Percentiles rank a stretch among this genome's conserved stretches.
Conservation (phyloP, 2,329 filamentous ascomycete genomes). For the Fusarium sp. region DNA sequence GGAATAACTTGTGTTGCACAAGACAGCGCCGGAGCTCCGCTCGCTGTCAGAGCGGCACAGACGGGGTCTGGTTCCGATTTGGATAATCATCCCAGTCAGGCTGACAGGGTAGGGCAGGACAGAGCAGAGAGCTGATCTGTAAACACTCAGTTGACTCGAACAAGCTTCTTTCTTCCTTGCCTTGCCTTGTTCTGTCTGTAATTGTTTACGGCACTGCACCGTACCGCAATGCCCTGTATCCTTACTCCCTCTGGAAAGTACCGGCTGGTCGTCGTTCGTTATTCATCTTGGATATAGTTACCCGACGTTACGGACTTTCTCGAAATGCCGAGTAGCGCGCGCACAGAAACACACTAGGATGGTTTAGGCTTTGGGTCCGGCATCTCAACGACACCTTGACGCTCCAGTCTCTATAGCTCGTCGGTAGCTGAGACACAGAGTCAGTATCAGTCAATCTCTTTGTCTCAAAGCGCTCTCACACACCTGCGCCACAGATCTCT, state of each 20-base stretch:
- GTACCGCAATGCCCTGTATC: neutral
- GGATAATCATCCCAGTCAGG: neutral
- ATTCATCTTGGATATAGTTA: conserved; percentile 33
- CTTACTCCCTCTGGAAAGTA: neutral
- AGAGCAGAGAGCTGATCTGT: neutral
- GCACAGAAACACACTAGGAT: conserved; percentile 23
- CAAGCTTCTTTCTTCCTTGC: neutral
- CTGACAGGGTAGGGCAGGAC: neutral
- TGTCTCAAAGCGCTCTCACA: neutral
- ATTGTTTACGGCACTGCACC: neutral
- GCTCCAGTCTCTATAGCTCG: conserved; percentile 11
- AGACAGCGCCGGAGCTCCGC: neutral
- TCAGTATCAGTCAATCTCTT: conserved; percentile 12
- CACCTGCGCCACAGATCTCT: conserved; percentile 36
- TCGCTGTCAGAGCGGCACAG: conserved; percentile 24
- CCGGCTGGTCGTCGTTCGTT: neutral
- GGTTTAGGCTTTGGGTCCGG: conserved; percentile 20
- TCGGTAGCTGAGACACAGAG: conserved; percentile 20
- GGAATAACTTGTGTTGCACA: neutral
- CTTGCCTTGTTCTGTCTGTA: neutral
- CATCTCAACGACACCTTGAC: conserved; percentile 19
- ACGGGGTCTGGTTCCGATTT: conserved; percentile 12
- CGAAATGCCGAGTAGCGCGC: conserved; percentile 24
- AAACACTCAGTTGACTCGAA: conserved; percentile 1
- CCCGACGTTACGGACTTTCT: conserved; percentile 24